Base-by-base conservation (phyloP, 306 rosid species). In the Fagus crenata region DNA sequence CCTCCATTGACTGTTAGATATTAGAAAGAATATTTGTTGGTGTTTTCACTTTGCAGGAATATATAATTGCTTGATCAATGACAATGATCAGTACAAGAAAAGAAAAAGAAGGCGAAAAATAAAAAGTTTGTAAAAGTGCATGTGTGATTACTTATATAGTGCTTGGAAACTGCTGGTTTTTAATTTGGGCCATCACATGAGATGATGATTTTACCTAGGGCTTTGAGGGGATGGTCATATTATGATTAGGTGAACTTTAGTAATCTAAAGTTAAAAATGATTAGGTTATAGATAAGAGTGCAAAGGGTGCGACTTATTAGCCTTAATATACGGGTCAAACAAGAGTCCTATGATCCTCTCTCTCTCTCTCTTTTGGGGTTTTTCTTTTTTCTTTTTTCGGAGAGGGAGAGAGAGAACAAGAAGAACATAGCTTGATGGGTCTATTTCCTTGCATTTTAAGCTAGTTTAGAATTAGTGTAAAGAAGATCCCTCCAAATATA, bases 281-380 rank as follows among this genome's bases (percentile, higher is more conserved):
- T 56, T 56, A 56, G 63, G 31, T 56, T 22, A 56, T 22, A 7
- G 63, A 56, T 22, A 56, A 56, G 13, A 8, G 63, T 18, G 63
- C 28, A 22, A 64, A 32, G 31, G 32, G 42, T 4, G 75, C 76
- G 71, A 77, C 65, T 56, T 64, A 49, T 13, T 67, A 33, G 80
- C 63, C 77, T 43, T 35, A 18, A 61, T 78, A 73, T 53, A 41
- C 77, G 65, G 86, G 83, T 78, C 83, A 78, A 78, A 78, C 77
- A 69, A 78, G 79, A 71, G 69, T 17, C 53, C n/a, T 9, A 11
- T 2, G 28, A 22, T 22, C 28, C 9, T 67, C 17, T 1, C 7
- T n/a, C n/a, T 1, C n/a, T 3, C 42, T 28, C 49, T 31, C 5
- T 18, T 31, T 61, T 18, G 49, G 51, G 51, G 14, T 33, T 58